phyloP scores from a whole-genome alignment of 352 stramenopile species.

The Globisporangium uncinulatum region DNA sequence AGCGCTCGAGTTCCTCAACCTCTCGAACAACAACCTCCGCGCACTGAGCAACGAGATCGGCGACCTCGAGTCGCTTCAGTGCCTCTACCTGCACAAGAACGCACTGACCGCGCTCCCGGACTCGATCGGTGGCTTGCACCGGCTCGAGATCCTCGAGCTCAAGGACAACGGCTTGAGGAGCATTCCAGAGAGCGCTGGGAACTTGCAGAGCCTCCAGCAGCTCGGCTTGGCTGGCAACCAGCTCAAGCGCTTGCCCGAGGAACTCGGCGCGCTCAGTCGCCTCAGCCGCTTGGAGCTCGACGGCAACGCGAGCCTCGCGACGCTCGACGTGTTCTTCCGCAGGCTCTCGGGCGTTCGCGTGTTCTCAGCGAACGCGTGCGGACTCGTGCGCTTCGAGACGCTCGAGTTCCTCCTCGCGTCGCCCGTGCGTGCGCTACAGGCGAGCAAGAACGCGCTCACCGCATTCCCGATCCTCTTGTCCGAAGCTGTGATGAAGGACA shows the following conservation, averaged over 20 bases:
- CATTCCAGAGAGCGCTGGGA: conserved; percentile 35
- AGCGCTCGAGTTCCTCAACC: conserved; percentile 33
- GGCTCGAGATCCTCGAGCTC: conserved; percentile 31
- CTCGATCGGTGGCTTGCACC: conserved; percentile 26
- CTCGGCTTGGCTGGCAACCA: conserved; percentile 38
- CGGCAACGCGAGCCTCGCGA: conserved; percentile 30
- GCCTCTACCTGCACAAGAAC: conserved; percentile 43
- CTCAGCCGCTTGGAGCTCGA: conserved; percentile 34
- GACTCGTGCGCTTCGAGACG: conserved; percentile 34
- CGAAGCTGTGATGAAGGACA: conserved; percentile 37
- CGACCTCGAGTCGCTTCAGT: conserved; percentile 26
- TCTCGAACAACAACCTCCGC: conserved; percentile 44
- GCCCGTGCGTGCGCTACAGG: conserved; percentile 27
- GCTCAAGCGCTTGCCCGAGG: conserved; percentile 32
- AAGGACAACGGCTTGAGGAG: conserved; percentile 35
- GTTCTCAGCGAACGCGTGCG: conserved; percentile 34
- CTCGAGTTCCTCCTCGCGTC: conserved; percentile 39
- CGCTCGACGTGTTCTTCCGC: conserved; percentile 31
- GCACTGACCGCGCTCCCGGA: conserved; percentile 30
- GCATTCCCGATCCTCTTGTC: conserved; percentile 37
- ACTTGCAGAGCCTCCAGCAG: conserved; percentile 30
- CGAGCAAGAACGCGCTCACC: conserved; percentile 36
- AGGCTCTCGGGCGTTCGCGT: conserved; percentile 20
- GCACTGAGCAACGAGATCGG: conserved; percentile 36
- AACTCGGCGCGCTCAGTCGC: conserved; percentile 25